These are phyloP conservation scores for Guadua angustifolia DNA, from an alignment of 176 grass and related monocot species.

Conservation along the genomic window DNA sequence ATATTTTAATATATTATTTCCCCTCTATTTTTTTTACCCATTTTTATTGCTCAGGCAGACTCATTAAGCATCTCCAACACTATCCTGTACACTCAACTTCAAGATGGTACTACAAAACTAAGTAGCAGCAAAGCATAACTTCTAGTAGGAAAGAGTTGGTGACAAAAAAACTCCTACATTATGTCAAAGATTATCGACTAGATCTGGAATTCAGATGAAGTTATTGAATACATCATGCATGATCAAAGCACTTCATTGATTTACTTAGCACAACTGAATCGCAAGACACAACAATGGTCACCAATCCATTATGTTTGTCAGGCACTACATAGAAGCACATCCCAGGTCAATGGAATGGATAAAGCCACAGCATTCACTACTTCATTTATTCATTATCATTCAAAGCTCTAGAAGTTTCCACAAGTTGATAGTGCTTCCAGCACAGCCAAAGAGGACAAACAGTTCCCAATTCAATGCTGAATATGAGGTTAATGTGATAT, in stretches of 20 bases:
- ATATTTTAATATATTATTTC: constrained; percentile 4
- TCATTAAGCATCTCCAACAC: no score
- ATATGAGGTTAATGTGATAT: background rate
- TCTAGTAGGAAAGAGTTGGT: background rate
- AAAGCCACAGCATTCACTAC: background rate
- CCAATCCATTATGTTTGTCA: constrained; percentile 4
- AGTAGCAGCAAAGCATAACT: background rate
- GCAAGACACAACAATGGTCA: background rate
- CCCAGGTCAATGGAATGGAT: constrained; percentile 1
- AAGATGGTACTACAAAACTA: constrained; percentile 13
- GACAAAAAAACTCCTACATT: background rate
- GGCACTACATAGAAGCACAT: background rate
- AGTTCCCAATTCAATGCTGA: background rate
- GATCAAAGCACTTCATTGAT: background rate
- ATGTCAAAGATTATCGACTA: background rate
- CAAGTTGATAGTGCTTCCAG: constrained; percentile 5
- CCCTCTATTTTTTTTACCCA: background rate
- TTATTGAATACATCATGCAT: constrained; percentile 6
- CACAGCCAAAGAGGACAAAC: background rate
- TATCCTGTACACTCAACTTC: background rate
- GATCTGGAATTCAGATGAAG: background rate
- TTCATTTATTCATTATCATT: constrained; percentile 2
- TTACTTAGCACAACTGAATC: constrained; percentile 7
- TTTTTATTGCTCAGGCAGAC: constrained; percentile 8
- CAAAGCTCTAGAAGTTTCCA: constrained; percentile 9